phyloP scores from a whole-genome alignment of 345 rosid genomes.

The Hypericum perforatum region DNA sequence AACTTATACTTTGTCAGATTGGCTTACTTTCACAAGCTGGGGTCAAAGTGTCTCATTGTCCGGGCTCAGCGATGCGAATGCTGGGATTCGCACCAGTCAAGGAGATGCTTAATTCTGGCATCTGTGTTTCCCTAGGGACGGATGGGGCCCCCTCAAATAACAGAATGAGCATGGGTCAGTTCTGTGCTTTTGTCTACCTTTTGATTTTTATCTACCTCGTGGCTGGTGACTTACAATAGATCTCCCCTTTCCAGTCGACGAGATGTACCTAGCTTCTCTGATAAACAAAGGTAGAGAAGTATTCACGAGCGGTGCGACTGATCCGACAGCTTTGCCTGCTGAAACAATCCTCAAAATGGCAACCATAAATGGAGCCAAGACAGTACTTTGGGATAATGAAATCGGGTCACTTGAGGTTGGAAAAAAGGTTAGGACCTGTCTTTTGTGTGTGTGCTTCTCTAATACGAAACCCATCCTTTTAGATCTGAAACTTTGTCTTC shows the following conservation, averaged over 20 bases:
- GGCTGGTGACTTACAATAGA: neutral
- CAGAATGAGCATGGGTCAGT: conserved; percentile 70
- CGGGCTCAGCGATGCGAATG: conserved; percentile 68
- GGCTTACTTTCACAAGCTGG: conserved; percentile 47
- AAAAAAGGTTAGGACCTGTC: conserved; percentile 39
- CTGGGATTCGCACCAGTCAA: conserved; percentile 61
- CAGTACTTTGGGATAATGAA: conserved; percentile 64
- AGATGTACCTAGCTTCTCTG: conserved; percentile 61
- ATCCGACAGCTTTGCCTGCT: conserved; percentile 62
- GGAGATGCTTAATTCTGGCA: conserved; percentile 56
- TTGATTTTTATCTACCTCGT: too few relatives aligned
- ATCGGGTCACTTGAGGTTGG: conserved; percentile 62
- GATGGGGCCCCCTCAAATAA: conserved; percentile 80
- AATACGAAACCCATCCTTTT: neutral
- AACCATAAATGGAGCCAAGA: conserved; percentile 55
- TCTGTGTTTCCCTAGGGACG: conserved; percentile 61
- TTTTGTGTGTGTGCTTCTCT: neutral
- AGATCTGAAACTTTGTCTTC: conserved; percentile 5
- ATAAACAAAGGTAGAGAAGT: conserved; percentile 56
- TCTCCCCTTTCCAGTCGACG: conserved; percentile 43
- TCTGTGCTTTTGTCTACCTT: conserved; percentile 4
- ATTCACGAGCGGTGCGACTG: conserved; percentile 38
- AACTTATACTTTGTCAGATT: conserved; percentile 26
- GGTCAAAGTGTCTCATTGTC: conserved; percentile 70
- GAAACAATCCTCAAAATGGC: conserved; percentile 52